These are phyloP conservation scores for Drosera spatulata DNA, from an alignment of 179 eudicot species.

Conservation along the genomic window DNA sequence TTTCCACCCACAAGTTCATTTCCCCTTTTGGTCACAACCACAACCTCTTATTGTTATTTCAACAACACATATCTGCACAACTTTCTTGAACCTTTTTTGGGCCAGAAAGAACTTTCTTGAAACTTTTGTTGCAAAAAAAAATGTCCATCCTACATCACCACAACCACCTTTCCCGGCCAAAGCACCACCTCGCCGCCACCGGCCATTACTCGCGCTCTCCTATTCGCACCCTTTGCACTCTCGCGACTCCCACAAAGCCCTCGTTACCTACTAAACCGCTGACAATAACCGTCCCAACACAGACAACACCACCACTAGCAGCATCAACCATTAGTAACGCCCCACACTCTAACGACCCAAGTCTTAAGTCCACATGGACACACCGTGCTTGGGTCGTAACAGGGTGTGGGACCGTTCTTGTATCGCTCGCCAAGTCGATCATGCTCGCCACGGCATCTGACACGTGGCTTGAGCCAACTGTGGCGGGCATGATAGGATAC, in stretches of 20 bases:
- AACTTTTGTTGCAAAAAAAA: no score
- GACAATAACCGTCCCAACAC: constrained; percentile 4
- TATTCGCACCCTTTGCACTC: constrained; percentile 18
- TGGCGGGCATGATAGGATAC: constrained; percentile 55
- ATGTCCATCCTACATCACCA: constrained; percentile 47
- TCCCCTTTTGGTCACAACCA: no score
- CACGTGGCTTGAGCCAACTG: constrained; percentile 40
- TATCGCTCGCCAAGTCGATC: constrained; percentile 30
- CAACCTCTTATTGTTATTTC: no score
- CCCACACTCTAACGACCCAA: constrained; percentile 24
- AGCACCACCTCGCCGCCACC: constrained; percentile 5
- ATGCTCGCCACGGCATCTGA: constrained; percentile 26
- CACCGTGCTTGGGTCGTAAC: constrained; percentile 57
- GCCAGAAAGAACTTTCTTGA: no score
- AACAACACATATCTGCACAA: no score
- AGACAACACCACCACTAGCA: background rate
- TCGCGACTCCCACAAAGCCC: constrained; percentile 16
- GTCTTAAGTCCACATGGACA: constrained; percentile 41
- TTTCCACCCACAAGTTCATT: no score
- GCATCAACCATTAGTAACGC: background rate
- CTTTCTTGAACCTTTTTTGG: no score
- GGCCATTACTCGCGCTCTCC: constrained; percentile 8
- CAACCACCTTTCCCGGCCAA: constrained; percentile 13
- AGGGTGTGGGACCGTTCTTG: constrained; percentile 38
- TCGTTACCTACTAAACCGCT: constrained; percentile 2